Percentiles rank a stretch among this genome's conserved stretches.
phyloP scores from a whole-genome alignment of 2,329 filamentous ascomycete species.

The Xylariales sp. region DNA sequence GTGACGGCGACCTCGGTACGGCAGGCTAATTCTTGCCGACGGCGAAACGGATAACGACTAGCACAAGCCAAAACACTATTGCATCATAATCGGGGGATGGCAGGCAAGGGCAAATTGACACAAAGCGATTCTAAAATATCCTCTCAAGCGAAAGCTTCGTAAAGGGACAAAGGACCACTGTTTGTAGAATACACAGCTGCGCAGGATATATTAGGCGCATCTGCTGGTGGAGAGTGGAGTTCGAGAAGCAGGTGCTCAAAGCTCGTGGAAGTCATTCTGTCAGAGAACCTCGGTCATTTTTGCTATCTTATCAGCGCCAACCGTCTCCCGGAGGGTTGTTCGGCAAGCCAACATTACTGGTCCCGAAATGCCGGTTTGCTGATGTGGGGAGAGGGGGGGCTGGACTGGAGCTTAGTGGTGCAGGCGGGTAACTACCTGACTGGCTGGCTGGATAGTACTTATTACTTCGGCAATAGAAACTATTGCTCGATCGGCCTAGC shows the following conservation, averaged over 20 bases:
- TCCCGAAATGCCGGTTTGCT: slow-evolving; percentile 5
- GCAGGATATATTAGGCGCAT: too few relatives aligned
- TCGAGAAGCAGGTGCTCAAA: slow-evolving; percentile 12
- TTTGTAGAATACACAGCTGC: not conserved
- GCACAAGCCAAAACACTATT: not conserved
- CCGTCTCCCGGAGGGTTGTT: not conserved
- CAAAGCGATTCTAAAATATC: too few relatives aligned
- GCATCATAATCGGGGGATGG: not conserved
- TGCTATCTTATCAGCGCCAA: slow-evolving; percentile 10
- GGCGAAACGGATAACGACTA: too few relatives aligned
- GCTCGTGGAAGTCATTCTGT: slow-evolving; percentile 8
- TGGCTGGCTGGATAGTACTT: not conserved
- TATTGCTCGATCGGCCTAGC: too few relatives aligned
- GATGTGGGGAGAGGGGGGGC: too few relatives aligned
- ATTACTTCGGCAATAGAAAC: too few relatives aligned
- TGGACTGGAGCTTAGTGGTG: too few relatives aligned
- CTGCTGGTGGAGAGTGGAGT: slow-evolving; percentile 8
- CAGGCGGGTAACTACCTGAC: not conserved
- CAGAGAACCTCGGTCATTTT: slow-evolving; percentile 23
- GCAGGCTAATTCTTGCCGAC: too few relatives aligned
- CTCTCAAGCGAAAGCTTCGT: too few relatives aligned
- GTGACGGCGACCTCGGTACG: slow-evolving; percentile 8
- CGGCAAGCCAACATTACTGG: slow-evolving; percentile 3
- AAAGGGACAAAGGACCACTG: too few relatives aligned
- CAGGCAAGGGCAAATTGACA: too few relatives aligned